phyloP scores from a whole-genome alignment of 768 basidiomycete species.

The Macrolepiota albuminosa region DNA sequence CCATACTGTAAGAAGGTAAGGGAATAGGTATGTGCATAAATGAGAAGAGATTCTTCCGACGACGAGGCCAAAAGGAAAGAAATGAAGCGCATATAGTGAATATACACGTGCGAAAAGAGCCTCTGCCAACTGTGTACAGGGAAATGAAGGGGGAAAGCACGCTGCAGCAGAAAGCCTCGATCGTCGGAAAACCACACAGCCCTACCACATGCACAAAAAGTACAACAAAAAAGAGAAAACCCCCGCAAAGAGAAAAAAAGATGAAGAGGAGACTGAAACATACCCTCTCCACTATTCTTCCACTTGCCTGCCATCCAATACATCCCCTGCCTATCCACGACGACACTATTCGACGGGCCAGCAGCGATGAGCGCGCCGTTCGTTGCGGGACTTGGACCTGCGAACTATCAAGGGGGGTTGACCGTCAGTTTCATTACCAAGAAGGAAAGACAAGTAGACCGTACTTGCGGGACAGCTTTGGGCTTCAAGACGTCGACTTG shows the following conservation, averaged over 20 bases:
- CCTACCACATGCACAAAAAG: neutral
- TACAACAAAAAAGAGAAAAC: neutral
- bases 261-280: slow-evolving; percentile 2
- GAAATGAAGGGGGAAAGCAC: neutral
- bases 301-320: slow-evolving; percentile 90
- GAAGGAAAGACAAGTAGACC: slow-evolving; percentile 1
- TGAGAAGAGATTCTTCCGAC: too few relatives aligned
- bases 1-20: neutral
- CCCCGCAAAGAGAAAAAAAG: neutral
- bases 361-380: slow-evolving; percentile 65
- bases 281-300: slow-evolving; percentile 94
- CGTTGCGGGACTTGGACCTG: slow-evolving; percentile 60
- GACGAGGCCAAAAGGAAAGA: too few relatives aligned
- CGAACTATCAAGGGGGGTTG: slow-evolving; percentile 45
- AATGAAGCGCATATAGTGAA: neutral
- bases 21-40: neutral
- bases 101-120: neutral
- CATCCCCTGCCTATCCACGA: slow-evolving; percentile 82
- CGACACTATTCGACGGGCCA: slow-evolving; percentile 81
- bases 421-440: neutral
- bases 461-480: slow-evolving; percentile 75
- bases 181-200: neutral
- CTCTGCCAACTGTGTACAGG: neutral
- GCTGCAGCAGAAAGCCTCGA: neutral
- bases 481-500: slow-evolving; percentile 80